A percentile compares a stretch with the other conserved stretches of the same genome.
Evolutionary conservation across 2,329 filamentous ascomycete species (phyloP).

Genomic region (Ophiostoma fasciatum): DNA sequence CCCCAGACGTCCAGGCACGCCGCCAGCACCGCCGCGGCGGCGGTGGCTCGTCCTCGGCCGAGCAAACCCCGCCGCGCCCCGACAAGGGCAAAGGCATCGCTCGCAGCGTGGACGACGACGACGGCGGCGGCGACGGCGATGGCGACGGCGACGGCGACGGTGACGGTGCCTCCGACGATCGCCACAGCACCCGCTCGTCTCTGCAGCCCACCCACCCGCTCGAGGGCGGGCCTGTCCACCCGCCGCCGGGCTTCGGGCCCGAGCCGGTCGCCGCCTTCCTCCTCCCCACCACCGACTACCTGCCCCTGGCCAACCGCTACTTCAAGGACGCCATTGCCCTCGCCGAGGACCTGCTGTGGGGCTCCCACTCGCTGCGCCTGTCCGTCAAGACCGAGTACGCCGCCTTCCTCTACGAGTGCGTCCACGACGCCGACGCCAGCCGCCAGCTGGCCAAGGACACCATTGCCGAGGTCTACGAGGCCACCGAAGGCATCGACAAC

Average conservation of each 20-base stretch:
- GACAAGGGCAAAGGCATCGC: conserved; percentile 36
- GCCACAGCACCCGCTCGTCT: conserved; percentile 27
- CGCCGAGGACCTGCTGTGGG: conserved; percentile 63
- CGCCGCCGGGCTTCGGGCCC: conserved; percentile 38
- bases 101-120: conserved; percentile 16
- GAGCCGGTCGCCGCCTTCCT: conserved; percentile 55
- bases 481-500: conserved; percentile 83
- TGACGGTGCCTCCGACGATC: conserved; percentile 16
- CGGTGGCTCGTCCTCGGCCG: conserved; percentile 18
- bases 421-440: conserved; percentile 65
- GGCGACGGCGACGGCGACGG: conserved; percentile 18
- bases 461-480: conserved; percentile 82
- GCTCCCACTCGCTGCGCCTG: conserved; percentile 76
- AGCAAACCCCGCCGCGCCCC: conserved; percentile 19
- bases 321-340: conserved; percentile 66
- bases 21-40: too few relatives aligned
- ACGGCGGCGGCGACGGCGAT: neutral
- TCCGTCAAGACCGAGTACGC: conserved; percentile 86
- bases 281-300: conserved; percentile 64
- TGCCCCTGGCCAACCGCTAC: conserved; percentile 64
- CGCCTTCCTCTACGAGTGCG: conserved; percentile 86
- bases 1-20: conserved; percentile 29
- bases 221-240: conserved; percentile 44
- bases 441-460: conserved; percentile 65
- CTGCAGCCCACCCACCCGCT: conserved; percentile 32